Conservation (phyloP, 345 rosid species). For the Pugionium dolabratum region DNA sequence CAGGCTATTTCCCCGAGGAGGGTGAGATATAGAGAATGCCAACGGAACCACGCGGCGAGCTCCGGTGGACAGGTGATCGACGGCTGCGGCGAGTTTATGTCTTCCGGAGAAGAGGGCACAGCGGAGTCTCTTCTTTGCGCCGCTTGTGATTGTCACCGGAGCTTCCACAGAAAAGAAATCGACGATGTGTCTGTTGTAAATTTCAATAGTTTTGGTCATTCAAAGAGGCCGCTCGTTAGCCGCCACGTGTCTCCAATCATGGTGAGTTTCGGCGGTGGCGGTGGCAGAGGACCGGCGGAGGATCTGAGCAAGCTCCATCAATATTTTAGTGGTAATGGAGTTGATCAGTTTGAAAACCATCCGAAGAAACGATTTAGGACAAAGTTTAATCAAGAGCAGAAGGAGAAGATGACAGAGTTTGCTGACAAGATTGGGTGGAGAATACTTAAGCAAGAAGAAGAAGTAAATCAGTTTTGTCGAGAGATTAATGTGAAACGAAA, state of each 20-base stretch:
- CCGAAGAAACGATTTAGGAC: constrained; percentile 65
- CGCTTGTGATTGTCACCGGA: constrained; percentile 79
- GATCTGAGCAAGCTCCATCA: constrained; percentile 50
- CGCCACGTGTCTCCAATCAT: constrained; percentile 50
- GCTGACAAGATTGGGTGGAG: constrained; percentile 63
- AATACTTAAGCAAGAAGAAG: constrained; percentile 55
- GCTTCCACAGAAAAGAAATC: constrained; percentile 62
- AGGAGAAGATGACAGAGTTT: constrained; percentile 58
- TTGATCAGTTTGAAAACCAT: constrained; percentile 30
- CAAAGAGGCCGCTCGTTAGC: constrained; percentile 8
- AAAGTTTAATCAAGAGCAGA: constrained; percentile 68
- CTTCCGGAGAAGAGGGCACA: constrained; percentile 61
- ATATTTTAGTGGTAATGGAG: constrained; percentile 9
- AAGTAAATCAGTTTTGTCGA: constrained; percentile 54
- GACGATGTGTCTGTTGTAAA: constrained; percentile 42
- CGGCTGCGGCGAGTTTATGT: constrained; percentile 82
- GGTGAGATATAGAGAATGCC: constrained; percentile 63
- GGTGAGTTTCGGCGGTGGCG: constrained; percentile 65
- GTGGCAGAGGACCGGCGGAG: constrained; percentile 38
- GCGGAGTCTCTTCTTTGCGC: constrained; percentile 54
- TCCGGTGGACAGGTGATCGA: constrained; percentile 65
- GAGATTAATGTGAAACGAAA: constrained; percentile 57
- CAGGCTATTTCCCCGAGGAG: constrained; percentile 30
- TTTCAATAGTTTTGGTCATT: constrained; percentile 22
- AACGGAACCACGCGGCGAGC: constrained; percentile 75